Evolutionary conservation across 345 rosid species (phyloP).

Genomic region (Pistacia integerrima): DNA sequence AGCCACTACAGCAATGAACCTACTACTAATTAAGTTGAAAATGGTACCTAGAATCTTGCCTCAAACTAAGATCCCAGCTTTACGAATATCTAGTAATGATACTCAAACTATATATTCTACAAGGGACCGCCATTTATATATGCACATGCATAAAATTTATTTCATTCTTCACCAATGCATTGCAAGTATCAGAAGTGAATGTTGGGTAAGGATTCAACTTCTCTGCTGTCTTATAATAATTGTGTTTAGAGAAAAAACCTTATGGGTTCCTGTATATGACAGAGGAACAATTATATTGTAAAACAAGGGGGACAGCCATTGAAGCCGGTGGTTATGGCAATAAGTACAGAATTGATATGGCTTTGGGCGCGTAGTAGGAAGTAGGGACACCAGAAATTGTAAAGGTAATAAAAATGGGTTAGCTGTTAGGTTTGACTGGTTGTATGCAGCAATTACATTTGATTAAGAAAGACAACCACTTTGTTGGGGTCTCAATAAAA

Average conservation of each 20-base stretch:
- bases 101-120: too few species aligned
- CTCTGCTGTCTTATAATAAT: too few species aligned
- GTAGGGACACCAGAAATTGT: background rate
- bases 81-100: too few species aligned
- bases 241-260: too few species aligned
- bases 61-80: too few species aligned
- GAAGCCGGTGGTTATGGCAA: background rate
- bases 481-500: too few species aligned
- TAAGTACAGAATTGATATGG: background rate
- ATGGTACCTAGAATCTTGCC: too few species aligned
- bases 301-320: background rate
- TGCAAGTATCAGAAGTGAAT: background rate
- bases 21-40: too few species aligned
- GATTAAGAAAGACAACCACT: background rate
- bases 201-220: background rate
- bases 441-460: background rate
- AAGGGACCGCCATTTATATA: background rate
- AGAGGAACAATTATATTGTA: background rate
- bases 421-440: background rate
- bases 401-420: background rate
- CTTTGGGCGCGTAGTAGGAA: background rate
- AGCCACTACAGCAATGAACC: too few species aligned
- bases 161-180: background rate
- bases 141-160: too few species aligned
- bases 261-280: background rate